Conservation (phyloP, 495 filamentous ascomycete species). For the Immersiella caudata region DNA sequence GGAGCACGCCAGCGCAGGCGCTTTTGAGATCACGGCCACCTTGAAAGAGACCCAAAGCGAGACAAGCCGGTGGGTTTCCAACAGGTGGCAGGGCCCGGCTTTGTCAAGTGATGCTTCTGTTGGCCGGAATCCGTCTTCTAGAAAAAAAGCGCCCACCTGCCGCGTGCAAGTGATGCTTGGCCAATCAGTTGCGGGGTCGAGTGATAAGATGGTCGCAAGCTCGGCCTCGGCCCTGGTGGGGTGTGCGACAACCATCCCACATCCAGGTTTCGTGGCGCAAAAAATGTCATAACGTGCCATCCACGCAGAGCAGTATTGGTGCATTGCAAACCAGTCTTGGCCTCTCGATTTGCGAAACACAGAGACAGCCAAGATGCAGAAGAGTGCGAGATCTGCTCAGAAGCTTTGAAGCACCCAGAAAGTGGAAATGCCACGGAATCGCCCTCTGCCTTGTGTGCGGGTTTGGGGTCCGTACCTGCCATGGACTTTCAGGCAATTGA, state of each 20-base stretch:
- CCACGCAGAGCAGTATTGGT: neutral
- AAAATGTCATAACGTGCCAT: slow-evolving; percentile 13
- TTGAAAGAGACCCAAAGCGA: neutral
- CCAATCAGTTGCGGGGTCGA: slow-evolving; percentile 16
- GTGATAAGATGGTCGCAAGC: slow-evolving; percentile 5
- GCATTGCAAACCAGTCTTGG: neutral
- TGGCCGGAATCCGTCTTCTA: neutral
- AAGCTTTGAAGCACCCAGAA: neutral
- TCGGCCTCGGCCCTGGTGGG: slow-evolving; percentile 7
- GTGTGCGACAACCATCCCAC: slow-evolving; percentile 16
- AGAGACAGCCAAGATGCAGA: neutral
- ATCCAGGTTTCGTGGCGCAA: slow-evolving; percentile 9
- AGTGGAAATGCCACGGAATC: neutral
- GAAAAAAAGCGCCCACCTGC: slow-evolving; percentile 15
- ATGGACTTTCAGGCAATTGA: no score
- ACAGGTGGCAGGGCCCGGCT: no score
- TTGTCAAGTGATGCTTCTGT: slow-evolving; percentile 1
- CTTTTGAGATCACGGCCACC: neutral
- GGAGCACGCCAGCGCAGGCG: neutral
- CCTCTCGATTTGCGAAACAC: neutral
- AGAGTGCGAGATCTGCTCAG: neutral
- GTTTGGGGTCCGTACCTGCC: neutral
- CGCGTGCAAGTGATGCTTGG: neutral
- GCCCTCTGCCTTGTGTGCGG: neutral
- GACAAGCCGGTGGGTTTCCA: no score